phyloP scores from a whole-genome alignment of 441 rosid genomes.

The Metrosideros polymorpha region DNA sequence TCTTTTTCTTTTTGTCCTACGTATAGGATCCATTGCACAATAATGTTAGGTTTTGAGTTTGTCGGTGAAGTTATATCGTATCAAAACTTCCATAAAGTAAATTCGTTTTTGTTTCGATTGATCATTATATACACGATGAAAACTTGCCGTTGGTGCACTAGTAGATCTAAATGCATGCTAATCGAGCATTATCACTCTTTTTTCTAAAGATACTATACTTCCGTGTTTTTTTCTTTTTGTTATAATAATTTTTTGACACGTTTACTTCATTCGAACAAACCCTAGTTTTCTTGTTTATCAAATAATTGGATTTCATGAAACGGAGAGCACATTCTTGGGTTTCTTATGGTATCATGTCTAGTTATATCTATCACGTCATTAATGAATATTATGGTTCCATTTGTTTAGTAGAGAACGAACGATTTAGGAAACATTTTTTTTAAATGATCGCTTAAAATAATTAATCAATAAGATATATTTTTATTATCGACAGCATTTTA shows the following conservation, averaged over 20 bases:
- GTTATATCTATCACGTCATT: not conserved
- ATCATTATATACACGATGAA: not conserved
- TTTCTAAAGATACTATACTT: not conserved
- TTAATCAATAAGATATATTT: not conserved
- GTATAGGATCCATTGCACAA: not conserved
- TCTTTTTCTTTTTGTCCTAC: too few relatives aligned
- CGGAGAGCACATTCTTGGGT: not conserved
- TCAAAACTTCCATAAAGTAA: too few relatives aligned
- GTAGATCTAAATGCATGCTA: not conserved
- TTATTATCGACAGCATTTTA: not conserved
- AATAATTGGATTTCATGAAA: not conserved
- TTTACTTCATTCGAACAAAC: not conserved
- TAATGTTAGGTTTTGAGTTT: too few relatives aligned
- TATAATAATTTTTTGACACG: not conserved
- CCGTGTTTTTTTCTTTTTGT: not conserved
- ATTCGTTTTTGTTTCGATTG: not conserved
- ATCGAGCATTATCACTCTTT: not conserved
- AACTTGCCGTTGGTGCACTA: not conserved
- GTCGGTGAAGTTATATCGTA: too few relatives aligned
- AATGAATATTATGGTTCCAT: not conserved
- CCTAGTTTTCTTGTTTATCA: not conserved
- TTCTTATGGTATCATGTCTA: rapidly evolving
- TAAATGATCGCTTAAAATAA: not conserved
- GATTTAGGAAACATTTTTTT: rapidly evolving
- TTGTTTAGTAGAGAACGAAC: not conserved